Evolutionary conservation across 1,139 yeast genomes (phyloP), one percentile per base, ranked within the genome.

Genomic region (Kodamaea plutei): DNA sequence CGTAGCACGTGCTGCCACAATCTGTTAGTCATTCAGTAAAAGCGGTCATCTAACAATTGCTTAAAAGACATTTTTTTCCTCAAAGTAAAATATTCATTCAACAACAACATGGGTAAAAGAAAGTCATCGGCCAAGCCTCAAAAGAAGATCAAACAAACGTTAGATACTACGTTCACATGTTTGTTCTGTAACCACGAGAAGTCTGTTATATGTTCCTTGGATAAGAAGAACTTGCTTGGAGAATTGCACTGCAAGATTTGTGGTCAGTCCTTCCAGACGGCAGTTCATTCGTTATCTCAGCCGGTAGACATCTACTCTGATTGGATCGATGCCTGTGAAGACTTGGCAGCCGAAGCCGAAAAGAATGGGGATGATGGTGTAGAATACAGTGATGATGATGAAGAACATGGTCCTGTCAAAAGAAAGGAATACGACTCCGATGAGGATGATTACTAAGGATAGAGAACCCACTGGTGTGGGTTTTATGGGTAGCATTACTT

Each of bases 301-400:
- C 96, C 98, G 0, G 89, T 91, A 24, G 98, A 91, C 56, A 85
- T 91, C 15, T 91, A 91, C 54, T 84, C 95, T 30, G 98, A 89
- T 54, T 91, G 98, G 98, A 88, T 88, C 36, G 98, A 91, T 64
- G 98, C 97, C 1, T 91, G 96, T 54, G 98, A 91, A 50, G 96
- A 93, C 31, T 93, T 91, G 38, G 94, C 93, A 25, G 79, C 79
- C 40, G 84, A 83, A 37, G 65, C 64, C 2, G 62, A 53, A 9
- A 56, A 49, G 16, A 48, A 45, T n/a, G 58, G 53, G 1, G 53
- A 39, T 15, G 43, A 37, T 12, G 45, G 29, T 6, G 55, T 41
- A n/a, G 73, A 57, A 9, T 55, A 53, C 8, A 32, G 35, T 20
- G 37, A 34, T 30, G 70, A 61, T 25, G 72, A 62, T 29, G 70